Base-by-base conservation (phyloP, 116 monocot genomes). In the Papilionanthe hybrid region DNA sequence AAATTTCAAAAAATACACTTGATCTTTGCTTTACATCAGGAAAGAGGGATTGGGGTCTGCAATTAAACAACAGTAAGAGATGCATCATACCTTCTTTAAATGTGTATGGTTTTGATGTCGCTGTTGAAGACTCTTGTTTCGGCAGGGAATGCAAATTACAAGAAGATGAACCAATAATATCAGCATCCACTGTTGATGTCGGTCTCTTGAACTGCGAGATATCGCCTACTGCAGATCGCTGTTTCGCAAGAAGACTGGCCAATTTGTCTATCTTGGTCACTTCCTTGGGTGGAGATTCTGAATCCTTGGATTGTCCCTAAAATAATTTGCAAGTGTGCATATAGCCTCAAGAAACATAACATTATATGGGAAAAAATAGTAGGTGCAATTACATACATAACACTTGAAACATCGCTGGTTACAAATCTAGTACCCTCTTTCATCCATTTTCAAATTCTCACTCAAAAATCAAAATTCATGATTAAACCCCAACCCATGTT, bases 121-220 rank as follows among this genome's bases (percentile, higher is more conserved):
- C 93, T 10, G 95, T 92, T 76, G 95, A 95, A 67, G 86, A 77
- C 68, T 95, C 95, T 56, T 90, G 91, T 84, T 99, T 99, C 23
- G 88, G 92, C 72, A 89, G 75, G 83, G 95, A 89, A 45, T 90
- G 89, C 11, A 88, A 88, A 82, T 87, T 89, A n/a, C 88, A 69
- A 5, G 86, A 88, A 65, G 95, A 92, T 73, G 91, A 50, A 18
- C 95, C 95, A 45, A 85, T 82, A 80, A 92, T 90, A 78, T 99
- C 99, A 78, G 92, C 89, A 37, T 99, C 93, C 44, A 93, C 89
- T 89, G 89, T 93, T 44, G 99, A 92, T 43, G 93, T 79, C 81
- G 92, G 89, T 77, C 81, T 90, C 85, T 89, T 99, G 67, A 77
- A 72, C 42, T 84, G 86, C 30, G 86, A 55, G 74, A 80, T 41